Percentiles rank a stretch among this genome's conserved stretches.
Evolutionary conservation across 2,329 filamentous ascomycete genomes (phyloP).

Genomic region (Aulographum hederae): DNA sequence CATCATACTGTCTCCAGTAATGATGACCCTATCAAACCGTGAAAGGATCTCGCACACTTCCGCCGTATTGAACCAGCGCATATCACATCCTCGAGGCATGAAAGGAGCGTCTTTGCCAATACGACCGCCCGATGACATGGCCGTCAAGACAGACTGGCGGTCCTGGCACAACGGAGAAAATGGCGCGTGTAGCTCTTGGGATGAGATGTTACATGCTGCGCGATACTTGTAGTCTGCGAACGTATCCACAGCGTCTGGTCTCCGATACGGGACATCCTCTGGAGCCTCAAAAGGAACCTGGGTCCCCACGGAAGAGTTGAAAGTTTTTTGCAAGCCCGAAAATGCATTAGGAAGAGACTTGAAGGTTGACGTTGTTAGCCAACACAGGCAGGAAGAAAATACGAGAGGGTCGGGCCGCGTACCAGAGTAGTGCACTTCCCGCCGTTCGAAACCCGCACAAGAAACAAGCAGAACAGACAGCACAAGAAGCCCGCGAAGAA

Average conservation of each 20-base stretch:
- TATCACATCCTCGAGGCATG: constrained; percentile 26
- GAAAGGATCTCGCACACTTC: constrained; percentile 27
- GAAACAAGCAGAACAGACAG: too few species aligned
- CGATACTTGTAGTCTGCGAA: constrained; percentile 25
- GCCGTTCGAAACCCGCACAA: too few species aligned
- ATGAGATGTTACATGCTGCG: constrained; percentile 25
- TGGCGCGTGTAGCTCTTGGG: constrained; percentile 22
- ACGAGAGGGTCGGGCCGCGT: too few species aligned
- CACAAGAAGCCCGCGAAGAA: too few species aligned
- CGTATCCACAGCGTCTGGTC: constrained; percentile 16
- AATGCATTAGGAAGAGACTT: too few species aligned
- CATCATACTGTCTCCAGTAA: constrained; percentile 31
- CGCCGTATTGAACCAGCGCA: constrained; percentile 28
- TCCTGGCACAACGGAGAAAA: constrained; percentile 19
- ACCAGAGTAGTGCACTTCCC: too few species aligned
- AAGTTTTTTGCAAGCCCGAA: too few species aligned
- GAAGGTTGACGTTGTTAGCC: too few species aligned
- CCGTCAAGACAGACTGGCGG: constrained; percentile 18
- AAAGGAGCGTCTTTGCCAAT: constrained; percentile 27
- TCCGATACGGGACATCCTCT: constrained; percentile 11
- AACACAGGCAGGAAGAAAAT: too few species aligned
- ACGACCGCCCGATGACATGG: constrained; percentile 25
- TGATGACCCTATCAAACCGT: constrained; percentile 27
- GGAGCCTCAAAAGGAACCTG: constrained; percentile 7
- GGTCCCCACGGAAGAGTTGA: too few species aligned